Evolutionary conservation across 108 stramenopile genomes (phyloP).

Genomic region (Pseudonitzschia delicatissima): DNA sequence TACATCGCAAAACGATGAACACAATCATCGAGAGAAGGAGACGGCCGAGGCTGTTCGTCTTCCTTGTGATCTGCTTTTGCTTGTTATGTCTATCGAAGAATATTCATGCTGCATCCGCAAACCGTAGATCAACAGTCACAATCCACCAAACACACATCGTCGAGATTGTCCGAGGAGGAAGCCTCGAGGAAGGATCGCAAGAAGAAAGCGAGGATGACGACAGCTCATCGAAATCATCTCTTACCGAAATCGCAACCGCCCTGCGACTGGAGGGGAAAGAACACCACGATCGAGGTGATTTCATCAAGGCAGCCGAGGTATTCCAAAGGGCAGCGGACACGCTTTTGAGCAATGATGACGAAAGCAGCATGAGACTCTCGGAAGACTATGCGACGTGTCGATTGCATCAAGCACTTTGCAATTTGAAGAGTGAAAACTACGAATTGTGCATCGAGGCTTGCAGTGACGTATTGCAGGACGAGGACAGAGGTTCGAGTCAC

Average conservation of each 20-base stretch:
- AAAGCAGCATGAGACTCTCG: constrained; percentile 1
- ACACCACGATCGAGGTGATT: constrained; percentile 60
- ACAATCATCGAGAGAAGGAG: too few relatives aligned
- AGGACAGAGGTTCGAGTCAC: neutral
- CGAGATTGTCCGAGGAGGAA: too few relatives aligned
- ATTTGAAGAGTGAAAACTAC: constrained; percentile 59
- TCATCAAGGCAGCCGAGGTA: constrained; percentile 38
- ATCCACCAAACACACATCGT: too few relatives aligned
- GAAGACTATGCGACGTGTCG: constrained; percentile 78
- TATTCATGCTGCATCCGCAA: too few relatives aligned
- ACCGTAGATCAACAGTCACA: too few relatives aligned
- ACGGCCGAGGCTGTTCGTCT: too few relatives aligned
- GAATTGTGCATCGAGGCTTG: constrained; percentile 58
- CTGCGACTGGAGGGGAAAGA: constrained; percentile 51
- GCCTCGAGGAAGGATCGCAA: neutral
- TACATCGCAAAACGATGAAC: too few relatives aligned
- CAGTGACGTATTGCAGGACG: constrained; percentile 49
- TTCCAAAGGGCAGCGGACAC: constrained; percentile 59
- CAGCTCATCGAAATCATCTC: neutral
- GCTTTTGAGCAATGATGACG: constrained; percentile 12
- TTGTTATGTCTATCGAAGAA: too few relatives aligned
- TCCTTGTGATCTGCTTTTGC: too few relatives aligned
- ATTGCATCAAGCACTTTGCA: constrained; percentile 80
- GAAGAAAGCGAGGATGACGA: neutral
- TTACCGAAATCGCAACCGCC: constrained; percentile 28